Evolutionary conservation across 2,329 filamentous ascomycete genomes (phyloP).

Genomic region (Ascochyta fabae): DNA sequence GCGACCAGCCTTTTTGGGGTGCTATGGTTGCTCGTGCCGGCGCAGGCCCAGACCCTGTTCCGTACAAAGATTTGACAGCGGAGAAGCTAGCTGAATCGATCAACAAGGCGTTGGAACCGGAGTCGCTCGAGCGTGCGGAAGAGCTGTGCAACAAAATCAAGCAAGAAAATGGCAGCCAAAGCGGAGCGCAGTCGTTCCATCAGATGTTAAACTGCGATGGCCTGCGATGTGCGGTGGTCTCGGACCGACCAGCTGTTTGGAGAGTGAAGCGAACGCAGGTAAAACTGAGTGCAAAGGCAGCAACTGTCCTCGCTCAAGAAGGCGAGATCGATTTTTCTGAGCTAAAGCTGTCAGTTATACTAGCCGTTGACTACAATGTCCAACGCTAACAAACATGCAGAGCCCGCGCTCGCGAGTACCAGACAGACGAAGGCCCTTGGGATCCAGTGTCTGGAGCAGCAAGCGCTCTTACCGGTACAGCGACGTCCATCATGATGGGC

Average conservation of each 20-base stretch:
- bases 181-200: slow-evolving; percentile 48
- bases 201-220: slow-evolving; percentile 49
- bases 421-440: slow-evolving; percentile 49
- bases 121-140: slow-evolving; percentile 45
- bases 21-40: slow-evolving; percentile 51
- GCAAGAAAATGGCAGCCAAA: slow-evolving; percentile 46
- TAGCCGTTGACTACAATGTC: background rate
- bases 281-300: slow-evolving; percentile 46
- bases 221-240: slow-evolving; percentile 43
- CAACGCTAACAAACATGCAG: slow-evolving; percentile 27
- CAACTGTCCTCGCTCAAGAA: slow-evolving; percentile 47
- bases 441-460: slow-evolving; percentile 61
- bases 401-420: slow-evolving; percentile 48
- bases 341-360: slow-evolving; percentile 45
- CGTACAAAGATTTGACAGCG: slow-evolving; percentile 49
- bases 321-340: slow-evolving; percentile 46
- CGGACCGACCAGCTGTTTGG: slow-evolving; percentile 47
- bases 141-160: slow-evolving; percentile 49
- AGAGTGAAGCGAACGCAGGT: slow-evolving; percentile 48
- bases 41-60: slow-evolving; percentile 49
- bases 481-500: slow-evolving; percentile 80
- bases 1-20: slow-evolving; percentile 53
- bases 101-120: slow-evolving; percentile 47
- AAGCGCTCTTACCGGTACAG: slow-evolving; percentile 79
- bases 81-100: slow-evolving; percentile 49